Percentiles rank a stretch among this genome's conserved stretches.
These are phyloP conservation scores for Begonia loranthoides DNA, from an alignment of 306 rosid genomes.

Conservation along the genomic window DNA sequence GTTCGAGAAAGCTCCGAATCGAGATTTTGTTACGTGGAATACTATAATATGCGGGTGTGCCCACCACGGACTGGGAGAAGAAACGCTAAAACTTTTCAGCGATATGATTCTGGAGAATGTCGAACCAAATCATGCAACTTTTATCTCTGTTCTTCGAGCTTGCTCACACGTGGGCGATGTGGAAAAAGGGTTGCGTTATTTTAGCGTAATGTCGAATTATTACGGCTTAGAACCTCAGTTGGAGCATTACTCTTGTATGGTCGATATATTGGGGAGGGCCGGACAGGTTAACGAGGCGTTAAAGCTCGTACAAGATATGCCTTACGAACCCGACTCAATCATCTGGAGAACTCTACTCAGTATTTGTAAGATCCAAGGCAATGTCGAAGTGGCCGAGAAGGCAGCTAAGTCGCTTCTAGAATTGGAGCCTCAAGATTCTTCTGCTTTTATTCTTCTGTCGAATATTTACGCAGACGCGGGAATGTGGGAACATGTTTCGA, in stretches of 20 bases:
- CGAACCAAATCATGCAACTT: slow-evolving; percentile 59
- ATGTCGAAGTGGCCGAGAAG: slow-evolving; percentile 66
- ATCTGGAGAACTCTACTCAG: slow-evolving; percentile 78
- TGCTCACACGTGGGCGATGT: slow-evolving; percentile 71
- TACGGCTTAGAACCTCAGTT: slow-evolving; percentile 57
- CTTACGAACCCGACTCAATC: slow-evolving; percentile 64
- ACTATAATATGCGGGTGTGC: slow-evolving; percentile 88
- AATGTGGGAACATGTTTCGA: slow-evolving; percentile 66
- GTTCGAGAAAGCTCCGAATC: slow-evolving; percentile 61
- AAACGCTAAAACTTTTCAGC: slow-evolving; percentile 54
- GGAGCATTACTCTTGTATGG: slow-evolving; percentile 88
- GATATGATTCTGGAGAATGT: slow-evolving; percentile 53
- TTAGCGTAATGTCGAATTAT: slow-evolving; percentile 36
- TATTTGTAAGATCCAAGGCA: slow-evolving; percentile 59
- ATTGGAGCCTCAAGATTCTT: slow-evolving; percentile 69
- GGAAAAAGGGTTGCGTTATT: slow-evolving; percentile 43
- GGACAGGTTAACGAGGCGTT: slow-evolving; percentile 54
- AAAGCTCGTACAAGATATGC: slow-evolving; percentile 64
- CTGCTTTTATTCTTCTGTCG: slow-evolving; percentile 63
- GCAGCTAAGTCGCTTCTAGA: slow-evolving; percentile 38
- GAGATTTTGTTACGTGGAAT: slow-evolving; percentile 78
- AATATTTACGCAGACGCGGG: slow-evolving; percentile 55
- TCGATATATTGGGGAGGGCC: slow-evolving; percentile 72
- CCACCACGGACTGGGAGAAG: slow-evolving; percentile 63
- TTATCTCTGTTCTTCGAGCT: slow-evolving; percentile 74